phyloP scores from a whole-genome alignment of 2,329 filamentous ascomycete genomes.

The Cordyceps pruinosa region DNA sequence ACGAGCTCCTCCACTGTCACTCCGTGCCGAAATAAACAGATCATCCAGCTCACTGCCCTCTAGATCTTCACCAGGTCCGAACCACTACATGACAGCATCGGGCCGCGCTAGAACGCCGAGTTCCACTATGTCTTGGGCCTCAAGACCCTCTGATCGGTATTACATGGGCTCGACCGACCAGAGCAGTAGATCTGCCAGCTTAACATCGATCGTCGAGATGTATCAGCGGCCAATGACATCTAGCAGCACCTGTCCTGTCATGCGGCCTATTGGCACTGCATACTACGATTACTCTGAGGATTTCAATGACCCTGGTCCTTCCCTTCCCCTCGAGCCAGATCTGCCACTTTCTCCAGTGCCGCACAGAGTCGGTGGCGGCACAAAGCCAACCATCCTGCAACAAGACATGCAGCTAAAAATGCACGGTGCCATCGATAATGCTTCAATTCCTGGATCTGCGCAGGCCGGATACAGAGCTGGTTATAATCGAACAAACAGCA shows the following conservation, averaged over 20 bases:
- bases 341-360: slow-evolving; percentile 27
- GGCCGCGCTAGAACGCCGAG: slow-evolving; percentile 30
- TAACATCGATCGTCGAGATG: slow-evolving; percentile 45
- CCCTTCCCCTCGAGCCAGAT: slow-evolving; percentile 14
- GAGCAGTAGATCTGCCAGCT: slow-evolving; percentile 37
- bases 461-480: neutral
- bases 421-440: neutral
- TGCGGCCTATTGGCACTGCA: slow-evolving; percentile 29
- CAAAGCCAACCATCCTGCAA: slow-evolving; percentile 22
- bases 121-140: slow-evolving; percentile 23
- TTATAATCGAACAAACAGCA: neutral
- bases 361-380: slow-evolving; percentile 19
- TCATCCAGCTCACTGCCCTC: slow-evolving; percentile 35
- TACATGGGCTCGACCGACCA: slow-evolving; percentile 31
- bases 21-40: slow-evolving; percentile 34
- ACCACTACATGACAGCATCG: slow-evolving; percentile 17
- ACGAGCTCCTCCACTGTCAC: slow-evolving; percentile 31
- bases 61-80: slow-evolving; percentile 22
- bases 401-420: slow-evolving; percentile 15
- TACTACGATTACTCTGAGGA: slow-evolving; percentile 50
- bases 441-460: neutral
- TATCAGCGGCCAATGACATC: slow-evolving; percentile 28
- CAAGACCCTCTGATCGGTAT: slow-evolving; percentile 26
- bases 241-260: slow-evolving; percentile 21
- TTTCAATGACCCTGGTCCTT: slow-evolving; percentile 31